These are phyloP conservation scores for Leccinum broughii DNA, from an alignment of 768 basidiomycete species.

Conservation along the genomic window DNA sequence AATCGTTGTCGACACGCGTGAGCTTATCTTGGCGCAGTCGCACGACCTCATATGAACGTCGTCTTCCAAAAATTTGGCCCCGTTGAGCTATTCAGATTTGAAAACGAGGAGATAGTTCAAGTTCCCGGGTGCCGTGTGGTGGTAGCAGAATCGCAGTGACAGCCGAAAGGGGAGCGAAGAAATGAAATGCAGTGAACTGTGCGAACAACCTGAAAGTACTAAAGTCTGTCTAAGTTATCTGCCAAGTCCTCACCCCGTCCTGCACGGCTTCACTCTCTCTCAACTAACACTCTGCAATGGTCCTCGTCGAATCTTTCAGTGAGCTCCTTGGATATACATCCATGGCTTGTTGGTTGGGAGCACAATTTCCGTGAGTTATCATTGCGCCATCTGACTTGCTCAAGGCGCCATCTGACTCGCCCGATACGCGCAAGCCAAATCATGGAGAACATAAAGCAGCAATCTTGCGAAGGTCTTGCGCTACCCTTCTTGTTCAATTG, in stretches of 20 bases:
- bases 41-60: not conserved
- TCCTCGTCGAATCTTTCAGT: conserved; percentile 42
- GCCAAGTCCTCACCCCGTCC: not conserved
- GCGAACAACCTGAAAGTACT: conserved; percentile 6
- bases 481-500: conserved; percentile 93
- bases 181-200: conserved; percentile 1
- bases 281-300: conserved; percentile 13
- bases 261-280: not conserved
- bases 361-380: conserved; percentile 80
- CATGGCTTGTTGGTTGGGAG: conserved; percentile 79
- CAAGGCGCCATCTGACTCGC: conserved; percentile 12
- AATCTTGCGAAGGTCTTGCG: conserved; percentile 88
- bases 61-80: not conserved
- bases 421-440: conserved; percentile 60
- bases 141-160: not conserved
- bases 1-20: not conserved
- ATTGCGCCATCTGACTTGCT: conserved; percentile 5
- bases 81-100: not conserved
- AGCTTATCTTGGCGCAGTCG: not conserved
- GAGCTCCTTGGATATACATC: conserved; percentile 69
- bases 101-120: not conserved
- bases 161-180: not conserved
- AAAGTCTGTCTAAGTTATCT: too few relatives aligned
- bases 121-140: not conserved
- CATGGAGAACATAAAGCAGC: conserved; percentile 68